Conservation (phyloP, 169 alveolate species). For the Plasmodium knowlesi region DNA sequence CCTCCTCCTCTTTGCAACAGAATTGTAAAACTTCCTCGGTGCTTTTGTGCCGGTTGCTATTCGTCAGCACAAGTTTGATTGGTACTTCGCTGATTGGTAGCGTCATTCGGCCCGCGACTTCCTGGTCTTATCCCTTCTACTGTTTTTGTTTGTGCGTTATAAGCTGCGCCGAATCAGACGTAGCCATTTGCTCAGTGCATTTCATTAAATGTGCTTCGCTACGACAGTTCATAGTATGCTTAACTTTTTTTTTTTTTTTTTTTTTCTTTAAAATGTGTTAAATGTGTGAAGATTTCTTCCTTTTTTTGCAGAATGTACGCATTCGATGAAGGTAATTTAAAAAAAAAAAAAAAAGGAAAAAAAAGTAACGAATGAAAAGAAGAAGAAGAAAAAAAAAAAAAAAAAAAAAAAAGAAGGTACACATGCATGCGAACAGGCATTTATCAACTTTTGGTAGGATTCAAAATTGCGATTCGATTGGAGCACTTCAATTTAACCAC, state of each 20-base stretch:
- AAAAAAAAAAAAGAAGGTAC: background rate
- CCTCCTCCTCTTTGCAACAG: constrained; percentile 2
- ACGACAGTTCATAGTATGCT: background rate
- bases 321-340: background rate
- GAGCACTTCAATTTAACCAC: background rate
- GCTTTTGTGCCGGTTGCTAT: constrained; percentile 25
- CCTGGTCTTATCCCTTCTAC: background rate
- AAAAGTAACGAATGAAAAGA: background rate
- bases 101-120: background rate
- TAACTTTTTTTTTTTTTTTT: background rate
- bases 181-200: background rate
- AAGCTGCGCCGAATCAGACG: background rate
- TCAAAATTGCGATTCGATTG: background rate
- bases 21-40: constrained; percentile 30
- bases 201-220: background rate
- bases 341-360: background rate
- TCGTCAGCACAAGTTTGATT: constrained; percentile 23
- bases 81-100: background rate
- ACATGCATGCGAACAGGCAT: background rate
- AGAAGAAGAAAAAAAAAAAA: background rate
- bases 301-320: background rate
- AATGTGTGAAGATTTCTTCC: too few relatives aligned
- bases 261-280: too few relatives aligned
- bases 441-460: background rate
- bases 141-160: background rate